Evolutionary conservation across 495 filamentous ascomycete species (phyloP).

Genomic region (Staphylotrichum tortipilum): DNA sequence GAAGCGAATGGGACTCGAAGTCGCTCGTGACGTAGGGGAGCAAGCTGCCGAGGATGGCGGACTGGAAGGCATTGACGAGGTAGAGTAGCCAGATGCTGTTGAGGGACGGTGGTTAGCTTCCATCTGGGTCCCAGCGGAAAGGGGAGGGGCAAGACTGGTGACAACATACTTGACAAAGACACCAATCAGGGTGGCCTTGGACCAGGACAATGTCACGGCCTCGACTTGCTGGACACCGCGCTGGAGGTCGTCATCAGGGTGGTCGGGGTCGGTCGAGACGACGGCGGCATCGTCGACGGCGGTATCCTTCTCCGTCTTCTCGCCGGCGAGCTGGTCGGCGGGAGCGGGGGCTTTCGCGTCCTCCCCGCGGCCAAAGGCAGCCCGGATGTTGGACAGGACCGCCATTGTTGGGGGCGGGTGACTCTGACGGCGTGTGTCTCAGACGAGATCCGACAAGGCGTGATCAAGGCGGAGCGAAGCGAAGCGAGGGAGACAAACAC

Average conservation of each 20-base stretch:
- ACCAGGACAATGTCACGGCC: conserved; percentile 36
- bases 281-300: neutral
- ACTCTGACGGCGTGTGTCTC: too few species aligned
- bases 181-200: conserved; percentile 26
- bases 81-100: conserved; percentile 24
- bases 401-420: neutral
- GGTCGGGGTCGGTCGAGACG: neutral
- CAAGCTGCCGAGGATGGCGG: conserved; percentile 26
- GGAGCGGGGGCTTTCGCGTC: neutral
- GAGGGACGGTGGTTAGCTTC: neutral
- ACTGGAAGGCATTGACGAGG: conserved; percentile 32
- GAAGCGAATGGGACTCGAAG: conserved; percentile 45
- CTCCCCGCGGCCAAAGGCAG: neutral
- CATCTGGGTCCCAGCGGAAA: neutral
- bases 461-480: too few species aligned
- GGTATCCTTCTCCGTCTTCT: conserved; percentile 1
- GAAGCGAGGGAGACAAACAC: too few species aligned
- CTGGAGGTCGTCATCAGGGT: conserved; percentile 13
- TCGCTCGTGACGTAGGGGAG: conserved; percentile 36
- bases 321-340: neutral
- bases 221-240: conserved; percentile 37
- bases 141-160: neutral
- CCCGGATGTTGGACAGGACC: neutral
- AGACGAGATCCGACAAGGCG: too few species aligned
- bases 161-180: conserved; percentile 29